Conservation (phyloP, 768 basidiomycete genomes). For the Pleurotus cornucopiae region DNA sequence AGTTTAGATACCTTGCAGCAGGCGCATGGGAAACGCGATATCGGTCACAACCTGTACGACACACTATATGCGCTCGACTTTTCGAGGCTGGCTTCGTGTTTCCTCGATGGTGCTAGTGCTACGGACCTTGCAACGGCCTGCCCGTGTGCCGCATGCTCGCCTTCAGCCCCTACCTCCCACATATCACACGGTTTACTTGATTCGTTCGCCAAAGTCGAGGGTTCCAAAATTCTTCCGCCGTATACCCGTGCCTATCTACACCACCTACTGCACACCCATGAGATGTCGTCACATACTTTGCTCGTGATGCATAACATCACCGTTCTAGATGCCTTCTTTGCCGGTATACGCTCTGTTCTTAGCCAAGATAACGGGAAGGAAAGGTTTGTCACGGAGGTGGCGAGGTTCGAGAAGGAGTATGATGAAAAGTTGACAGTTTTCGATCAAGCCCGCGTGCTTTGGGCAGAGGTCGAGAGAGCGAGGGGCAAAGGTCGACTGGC, state of each 20-base stretch:
- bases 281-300: conserved; percentile 82
- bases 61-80: conserved; percentile 58
- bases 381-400: conserved; percentile 41
- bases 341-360: conserved; percentile 43
- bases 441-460: conserved; percentile 46
- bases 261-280: conserved; percentile 83
- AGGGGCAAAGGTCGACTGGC: conserved; percentile 73
- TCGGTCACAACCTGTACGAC: conserved; percentile 77
- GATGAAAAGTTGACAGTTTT: conserved; percentile 45
- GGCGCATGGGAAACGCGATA: conserved; percentile 27
- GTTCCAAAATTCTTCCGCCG: conserved; percentile 17
- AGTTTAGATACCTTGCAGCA: not conserved
- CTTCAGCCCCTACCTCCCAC: conserved; percentile 26
- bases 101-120: conserved; percentile 24
- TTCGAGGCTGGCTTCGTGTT: conserved; percentile 39
- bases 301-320: conserved; percentile 73
- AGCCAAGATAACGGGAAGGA: conserved; percentile 4
- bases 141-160: conserved; percentile 55
- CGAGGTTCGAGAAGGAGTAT: conserved; percentile 45
- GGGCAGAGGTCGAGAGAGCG: conserved; percentile 65
- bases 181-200: conserved; percentile 47
- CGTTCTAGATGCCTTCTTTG: conserved; percentile 63
- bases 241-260: conserved; percentile 68
- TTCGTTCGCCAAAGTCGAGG: not conserved
- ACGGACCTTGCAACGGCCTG: conserved; percentile 27